phyloP scores from a whole-genome alignment of 2,329 filamentous ascomycete genomes.

The Xylaria polymorpha region DNA sequence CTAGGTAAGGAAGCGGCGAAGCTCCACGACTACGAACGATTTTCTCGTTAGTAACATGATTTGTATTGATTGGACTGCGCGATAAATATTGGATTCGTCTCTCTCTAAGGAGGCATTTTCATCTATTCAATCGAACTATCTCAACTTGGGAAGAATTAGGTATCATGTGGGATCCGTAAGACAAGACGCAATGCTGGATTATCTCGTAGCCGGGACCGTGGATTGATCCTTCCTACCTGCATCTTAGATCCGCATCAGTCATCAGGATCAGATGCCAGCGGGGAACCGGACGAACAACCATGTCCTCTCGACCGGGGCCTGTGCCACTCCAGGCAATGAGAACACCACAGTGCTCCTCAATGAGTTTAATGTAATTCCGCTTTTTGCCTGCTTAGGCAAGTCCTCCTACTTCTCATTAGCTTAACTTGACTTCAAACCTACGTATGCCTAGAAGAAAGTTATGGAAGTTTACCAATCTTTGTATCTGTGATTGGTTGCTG shows the following conservation, averaged over 20 bases:
- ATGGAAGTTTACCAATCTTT: slow-evolving; percentile 58
- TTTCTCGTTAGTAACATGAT: not conserved
- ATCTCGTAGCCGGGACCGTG: not conserved
- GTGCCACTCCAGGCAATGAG: slow-evolving; percentile 36
- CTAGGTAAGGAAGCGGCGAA: slow-evolving; percentile 4
- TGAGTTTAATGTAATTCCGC: slow-evolving; percentile 65
- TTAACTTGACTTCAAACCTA: not conserved
- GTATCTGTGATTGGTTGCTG: slow-evolving; percentile 69
- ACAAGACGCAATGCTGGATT: not conserved
- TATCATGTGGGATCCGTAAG: not conserved
- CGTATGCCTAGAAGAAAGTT: not conserved
- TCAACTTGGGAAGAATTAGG: not conserved
- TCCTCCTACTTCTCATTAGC: slow-evolving; percentile 53
- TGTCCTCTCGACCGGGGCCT: slow-evolving; percentile 25
- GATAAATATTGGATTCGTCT: not conserved
- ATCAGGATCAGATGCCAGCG: not conserved
- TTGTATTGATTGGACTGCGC: not conserved
- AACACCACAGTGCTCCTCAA: slow-evolving; percentile 38
- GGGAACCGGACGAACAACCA: slow-evolving; percentile 21
- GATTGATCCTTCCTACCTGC: not conserved
- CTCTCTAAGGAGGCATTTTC: not conserved
- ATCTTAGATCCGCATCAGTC: not conserved
- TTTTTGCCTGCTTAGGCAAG: slow-evolving; percentile 71
- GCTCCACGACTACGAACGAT: not conserved
- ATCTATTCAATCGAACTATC: not conserved